Percentiles rank a stretch among this genome's conserved stretches.
phyloP scores from a whole-genome alignment of 371 early-diverging fungal species.

The Chytridium lagenaria region DNA sequence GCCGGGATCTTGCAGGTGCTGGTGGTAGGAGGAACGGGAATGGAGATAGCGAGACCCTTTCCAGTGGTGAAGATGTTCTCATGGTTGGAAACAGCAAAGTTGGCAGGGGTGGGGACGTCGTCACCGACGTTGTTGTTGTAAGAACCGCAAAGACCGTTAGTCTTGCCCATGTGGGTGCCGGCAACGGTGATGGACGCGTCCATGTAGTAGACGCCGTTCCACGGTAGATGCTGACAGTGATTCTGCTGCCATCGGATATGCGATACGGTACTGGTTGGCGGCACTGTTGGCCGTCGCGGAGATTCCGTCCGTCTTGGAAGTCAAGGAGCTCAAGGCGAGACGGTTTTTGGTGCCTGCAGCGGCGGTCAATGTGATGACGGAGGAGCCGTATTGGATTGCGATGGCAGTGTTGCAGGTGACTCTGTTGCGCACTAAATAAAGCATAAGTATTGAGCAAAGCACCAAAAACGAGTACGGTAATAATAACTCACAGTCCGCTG shows the following conservation, averaged over 20 bases:
- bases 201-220: not conserved
- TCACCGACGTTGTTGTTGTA: not conserved
- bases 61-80: not conserved
- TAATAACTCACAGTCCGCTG: slow-evolving; percentile 19
- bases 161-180: not conserved
- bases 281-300: not conserved
- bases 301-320: not conserved
- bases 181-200: not conserved
- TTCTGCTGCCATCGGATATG: not conserved
- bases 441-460: not conserved
- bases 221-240: slow-evolving; percentile 2
- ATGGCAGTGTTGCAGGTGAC: not conserved
- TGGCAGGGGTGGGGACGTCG: not conserved
- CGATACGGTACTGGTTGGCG: not conserved
- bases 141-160: not conserved
- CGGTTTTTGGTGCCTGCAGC: not conserved
- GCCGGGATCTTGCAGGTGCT: not conserved
- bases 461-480: not conserved
- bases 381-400: slow-evolving; percentile 2
- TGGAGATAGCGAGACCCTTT: not conserved
- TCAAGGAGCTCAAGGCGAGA: not conserved
- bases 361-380: not conserved
- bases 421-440: not conserved
- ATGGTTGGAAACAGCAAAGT: not conserved
- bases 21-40: not conserved